phyloP scores from a whole-genome alignment of 148 eudicot genomes.

The Nyssa sinensis region DNA sequence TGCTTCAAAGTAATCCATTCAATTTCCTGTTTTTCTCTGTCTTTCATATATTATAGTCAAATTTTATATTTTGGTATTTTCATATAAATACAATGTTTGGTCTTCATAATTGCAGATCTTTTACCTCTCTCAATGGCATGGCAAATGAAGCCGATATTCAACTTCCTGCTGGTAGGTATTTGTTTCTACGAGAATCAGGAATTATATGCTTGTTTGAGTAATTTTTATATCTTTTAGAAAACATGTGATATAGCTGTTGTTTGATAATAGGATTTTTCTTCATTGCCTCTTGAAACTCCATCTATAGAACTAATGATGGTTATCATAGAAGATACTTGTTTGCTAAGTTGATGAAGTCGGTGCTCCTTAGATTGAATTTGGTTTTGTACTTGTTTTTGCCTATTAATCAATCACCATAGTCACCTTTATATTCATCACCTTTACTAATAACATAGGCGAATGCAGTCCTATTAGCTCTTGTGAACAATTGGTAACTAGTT shows the following conservation, averaged over 20 bases:
- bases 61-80: neutral
- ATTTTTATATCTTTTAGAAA: neutral
- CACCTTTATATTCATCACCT: no score
- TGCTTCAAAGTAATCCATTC: no score
- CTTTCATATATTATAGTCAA: neutral
- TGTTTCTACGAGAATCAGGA: neutral
- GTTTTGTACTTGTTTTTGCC: neutral
- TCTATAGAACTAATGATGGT: neutral
- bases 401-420: neutral
- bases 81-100: neutral
- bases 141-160: conserved; percentile 49
- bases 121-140: conserved; percentile 54
- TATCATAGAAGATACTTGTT: neutral
- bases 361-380: neutral
- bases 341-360: neutral
- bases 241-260: neutral
- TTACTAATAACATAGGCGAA: neutral
- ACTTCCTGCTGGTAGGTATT: conserved; percentile 55
- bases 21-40: neutral
- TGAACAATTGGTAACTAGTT: neutral
- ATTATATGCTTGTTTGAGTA: neutral
- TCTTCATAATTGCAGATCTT: conserved; percentile 61
- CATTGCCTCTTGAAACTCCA: neutral
- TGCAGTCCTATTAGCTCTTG: neutral
- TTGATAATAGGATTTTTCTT: neutral